phyloP scores from a whole-genome alignment of 371 early-diverging fungal genomes.

The Syncephalis plumigaleata region DNA sequence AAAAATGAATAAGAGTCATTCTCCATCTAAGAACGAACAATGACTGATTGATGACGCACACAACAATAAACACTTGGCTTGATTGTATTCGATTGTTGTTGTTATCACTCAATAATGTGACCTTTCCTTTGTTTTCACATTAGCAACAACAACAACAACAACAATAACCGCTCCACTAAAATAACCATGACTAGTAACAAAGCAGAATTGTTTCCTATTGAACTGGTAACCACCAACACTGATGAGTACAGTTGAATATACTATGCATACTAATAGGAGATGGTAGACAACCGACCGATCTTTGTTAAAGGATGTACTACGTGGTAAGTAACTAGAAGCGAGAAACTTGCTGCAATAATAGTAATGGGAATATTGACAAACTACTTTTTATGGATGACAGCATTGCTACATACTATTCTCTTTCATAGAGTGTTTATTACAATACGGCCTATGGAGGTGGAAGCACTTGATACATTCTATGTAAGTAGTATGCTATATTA shows the following conservation, averaged over 20 bases:
- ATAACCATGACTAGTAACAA: too few species aligned
- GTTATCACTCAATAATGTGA: too few species aligned
- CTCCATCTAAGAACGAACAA: not conserved
- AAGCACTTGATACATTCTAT: slow-evolving; percentile 47
- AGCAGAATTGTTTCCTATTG: too few species aligned
- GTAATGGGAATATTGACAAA: not conserved
- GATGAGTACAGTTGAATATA: not conserved
- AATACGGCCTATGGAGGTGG: slow-evolving; percentile 52
- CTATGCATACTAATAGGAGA: not conserved
- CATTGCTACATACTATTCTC: slow-evolving; percentile 66
- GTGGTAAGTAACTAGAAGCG: slow-evolving; percentile 19
- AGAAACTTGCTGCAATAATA: not conserved
- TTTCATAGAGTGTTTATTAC: slow-evolving; percentile 67
- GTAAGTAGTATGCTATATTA: too few species aligned
- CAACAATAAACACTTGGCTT: too few species aligned
- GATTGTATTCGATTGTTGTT: too few species aligned
- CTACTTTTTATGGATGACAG: slow-evolving; percentile 12
- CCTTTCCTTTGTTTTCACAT: too few species aligned
- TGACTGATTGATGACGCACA: too few species aligned
- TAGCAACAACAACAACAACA: too few species aligned
- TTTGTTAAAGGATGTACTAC: slow-evolving; percentile 38
- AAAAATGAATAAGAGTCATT: too few species aligned
- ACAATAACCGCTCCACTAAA: too few species aligned
- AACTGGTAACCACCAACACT: not conserved
- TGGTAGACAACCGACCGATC: slow-evolving; percentile 30